phyloP scores from a whole-genome alignment of 83 land plant genomes.

The Larix sibirica region DNA sequence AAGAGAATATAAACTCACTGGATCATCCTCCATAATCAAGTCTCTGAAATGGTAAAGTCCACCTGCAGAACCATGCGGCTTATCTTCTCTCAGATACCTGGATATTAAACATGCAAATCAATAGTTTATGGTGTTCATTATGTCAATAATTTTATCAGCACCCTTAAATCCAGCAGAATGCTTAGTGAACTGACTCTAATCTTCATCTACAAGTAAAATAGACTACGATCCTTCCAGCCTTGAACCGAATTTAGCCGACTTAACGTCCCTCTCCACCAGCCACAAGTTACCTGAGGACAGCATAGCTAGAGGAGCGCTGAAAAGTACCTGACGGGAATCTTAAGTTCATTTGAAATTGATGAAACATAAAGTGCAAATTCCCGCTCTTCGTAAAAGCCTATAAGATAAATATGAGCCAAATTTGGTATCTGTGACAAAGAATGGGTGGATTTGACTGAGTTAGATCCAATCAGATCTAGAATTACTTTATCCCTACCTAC shows the following conservation, averaged over 20 bases:
- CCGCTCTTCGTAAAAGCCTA: slow-evolving; percentile 96
- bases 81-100: slow-evolving; percentile 96
- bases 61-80: slow-evolving; percentile 99
- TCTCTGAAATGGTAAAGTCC: slow-evolving; percentile 94
- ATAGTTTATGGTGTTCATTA: neutral
- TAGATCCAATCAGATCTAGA: no score
- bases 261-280: neutral
- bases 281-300: neutral
- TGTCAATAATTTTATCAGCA: neutral
- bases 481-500: no score
- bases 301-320: neutral
- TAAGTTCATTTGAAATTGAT: slow-evolving; percentile 90
- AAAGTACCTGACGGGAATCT: slow-evolving; percentile 86
- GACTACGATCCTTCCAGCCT: neutral
- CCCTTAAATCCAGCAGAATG: neutral
- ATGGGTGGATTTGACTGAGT: no score
- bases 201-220: neutral
- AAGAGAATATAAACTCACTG: slow-evolving; percentile 44
- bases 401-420: slow-evolving; percentile 83
- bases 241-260: neutral
- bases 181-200: neutral
- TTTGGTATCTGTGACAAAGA: slow-evolving; percentile 77
- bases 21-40: slow-evolving; percentile 90
- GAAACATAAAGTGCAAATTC: slow-evolving; percentile 94
- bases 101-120: neutral